These are phyloP conservation scores for Aspergillus fijiensis DNA, from an alignment of 2,329 filamentous ascomycete genomes.

Conservation along the genomic window DNA sequence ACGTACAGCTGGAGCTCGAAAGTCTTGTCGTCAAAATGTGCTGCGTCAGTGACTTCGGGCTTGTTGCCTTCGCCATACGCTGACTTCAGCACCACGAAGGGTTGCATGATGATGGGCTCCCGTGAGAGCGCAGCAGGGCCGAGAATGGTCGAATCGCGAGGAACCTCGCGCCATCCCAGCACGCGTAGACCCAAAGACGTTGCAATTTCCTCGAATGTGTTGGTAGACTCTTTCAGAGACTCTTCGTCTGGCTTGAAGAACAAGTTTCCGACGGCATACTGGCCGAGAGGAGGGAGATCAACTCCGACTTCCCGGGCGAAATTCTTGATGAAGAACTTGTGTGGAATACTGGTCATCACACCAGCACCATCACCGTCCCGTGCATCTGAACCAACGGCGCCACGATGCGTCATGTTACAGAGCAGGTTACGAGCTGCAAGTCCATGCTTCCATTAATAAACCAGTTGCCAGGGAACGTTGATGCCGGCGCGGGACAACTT, in stretches of 20 bases:
- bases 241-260: conserved; percentile 98
- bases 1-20: conserved; percentile 95
- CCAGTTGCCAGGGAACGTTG: background rate
- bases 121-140: conserved; percentile 89
- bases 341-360: conserved; percentile 98
- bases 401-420: conserved; percentile 99
- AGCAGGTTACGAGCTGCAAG: conserved; percentile 78
- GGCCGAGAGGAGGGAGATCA: conserved; percentile 80
- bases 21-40: conserved; percentile 76
- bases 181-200: conserved; percentile 83
- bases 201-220: conserved; percentile 91
- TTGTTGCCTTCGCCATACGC: conserved; percentile 79
- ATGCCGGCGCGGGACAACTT: conserved; percentile 37
- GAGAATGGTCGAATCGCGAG: conserved; percentile 87
- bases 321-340: conserved; percentile 98
- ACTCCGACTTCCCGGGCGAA: conserved; percentile 89
- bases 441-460: conserved; percentile 32
- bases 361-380: conserved; percentile 97
- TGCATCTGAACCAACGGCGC: conserved; percentile 95
- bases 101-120: conserved; percentile 92
- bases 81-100: conserved; percentile 84
- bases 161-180: conserved; percentile 93
- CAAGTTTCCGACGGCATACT: conserved; percentile 95
- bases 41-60: conserved; percentile 74
- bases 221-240: conserved; percentile 83